Conservation (phyloP, 305 asterid genomes). For the Withania somnifera region DNA sequence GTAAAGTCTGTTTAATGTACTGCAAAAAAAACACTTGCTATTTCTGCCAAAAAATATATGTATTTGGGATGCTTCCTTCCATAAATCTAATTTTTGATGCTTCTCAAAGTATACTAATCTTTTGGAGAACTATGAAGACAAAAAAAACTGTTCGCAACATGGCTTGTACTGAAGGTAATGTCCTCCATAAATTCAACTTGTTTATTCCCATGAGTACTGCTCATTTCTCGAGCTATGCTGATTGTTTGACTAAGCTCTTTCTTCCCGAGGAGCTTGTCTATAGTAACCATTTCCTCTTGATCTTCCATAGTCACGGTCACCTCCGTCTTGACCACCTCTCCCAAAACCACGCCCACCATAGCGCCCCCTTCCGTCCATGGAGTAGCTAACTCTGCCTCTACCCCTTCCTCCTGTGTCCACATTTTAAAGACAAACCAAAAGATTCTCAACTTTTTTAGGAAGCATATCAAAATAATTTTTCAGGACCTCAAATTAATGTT, state of each 20-base stretch:
- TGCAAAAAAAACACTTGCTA: background rate
- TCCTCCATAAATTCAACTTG: conserved; percentile 3
- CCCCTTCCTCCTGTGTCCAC: conserved; percentile 47
- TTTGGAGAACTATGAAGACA: conserved; percentile 15
- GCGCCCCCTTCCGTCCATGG: conserved; percentile 50
- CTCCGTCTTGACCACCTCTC: conserved; percentile 33
- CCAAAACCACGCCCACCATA: conserved; percentile 42
- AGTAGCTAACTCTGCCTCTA: conserved; percentile 54
- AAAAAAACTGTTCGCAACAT: conserved; percentile 14
- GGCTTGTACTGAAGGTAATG: background rate
- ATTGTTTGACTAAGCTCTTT: conserved; percentile 23
- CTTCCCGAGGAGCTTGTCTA: conserved; percentile 36
- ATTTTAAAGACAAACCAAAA: background rate
- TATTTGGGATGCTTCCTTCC: conserved; percentile 3
- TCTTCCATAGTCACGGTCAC: conserved; percentile 39
- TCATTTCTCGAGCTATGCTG: conserved; percentile 34
- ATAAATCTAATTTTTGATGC: conserved; percentile 2
- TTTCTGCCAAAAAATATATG: conserved; percentile 3
- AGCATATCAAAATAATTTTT: background rate
- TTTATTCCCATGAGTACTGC: conserved; percentile 29
- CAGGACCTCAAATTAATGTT: background rate
- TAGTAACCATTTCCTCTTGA: conserved; percentile 49
- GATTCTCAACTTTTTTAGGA: background rate
- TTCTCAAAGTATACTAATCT: conserved; percentile 3
- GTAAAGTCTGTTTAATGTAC: background rate